A percentile compares a stretch with the other conserved stretches of the same genome.
Evolutionary conservation across 1,284 basidiomycete species (phyloP).

Genomic region (Exobasidium rhododendri): DNA sequence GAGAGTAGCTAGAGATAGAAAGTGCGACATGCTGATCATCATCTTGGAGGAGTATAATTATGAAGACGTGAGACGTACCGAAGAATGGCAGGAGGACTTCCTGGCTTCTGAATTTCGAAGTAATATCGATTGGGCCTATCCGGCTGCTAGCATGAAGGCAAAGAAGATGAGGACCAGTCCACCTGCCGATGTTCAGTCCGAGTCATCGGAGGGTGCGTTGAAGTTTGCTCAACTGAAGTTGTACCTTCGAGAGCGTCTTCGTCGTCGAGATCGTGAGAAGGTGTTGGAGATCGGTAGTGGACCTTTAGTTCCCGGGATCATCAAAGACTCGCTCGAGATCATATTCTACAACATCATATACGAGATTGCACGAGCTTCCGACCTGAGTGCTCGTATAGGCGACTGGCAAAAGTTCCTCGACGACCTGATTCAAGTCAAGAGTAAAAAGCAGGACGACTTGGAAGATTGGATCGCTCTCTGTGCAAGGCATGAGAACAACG

Average conservation of each 20-base stretch:
- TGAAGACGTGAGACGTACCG: background rate
- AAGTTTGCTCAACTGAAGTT: slow-evolving; percentile 19
- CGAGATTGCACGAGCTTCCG: slow-evolving; percentile 10
- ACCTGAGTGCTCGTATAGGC: slow-evolving; percentile 13
- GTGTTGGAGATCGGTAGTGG: slow-evolving; percentile 17
- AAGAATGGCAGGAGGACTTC: background rate
- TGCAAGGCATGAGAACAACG: slow-evolving; percentile 19
- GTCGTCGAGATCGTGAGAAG: slow-evolving; percentile 18
- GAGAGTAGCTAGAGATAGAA: background rate
- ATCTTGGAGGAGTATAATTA: background rate
- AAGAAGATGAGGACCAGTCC: background rate
- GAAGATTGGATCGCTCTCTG: slow-evolving; percentile 19
- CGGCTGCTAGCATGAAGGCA: background rate
- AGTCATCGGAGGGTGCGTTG: background rate
- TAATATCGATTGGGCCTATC: slow-evolving; percentile 9
- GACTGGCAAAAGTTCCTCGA: slow-evolving; percentile 20
- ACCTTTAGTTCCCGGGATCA: slow-evolving; percentile 15
- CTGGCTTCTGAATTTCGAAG: background rate
- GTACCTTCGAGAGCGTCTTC: slow-evolving; percentile 14
- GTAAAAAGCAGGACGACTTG: background rate
- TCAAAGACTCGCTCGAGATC: slow-evolving; percentile 18
- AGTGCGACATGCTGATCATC: background rate
- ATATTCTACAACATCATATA: slow-evolving; percentile 18
- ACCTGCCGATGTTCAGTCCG: slow-evolving; percentile 1
- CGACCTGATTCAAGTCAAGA: slow-evolving; percentile 13